Base-by-base conservation (phyloP, 768 basidiomycete genomes). In the Tulasnella sp. region DNA sequence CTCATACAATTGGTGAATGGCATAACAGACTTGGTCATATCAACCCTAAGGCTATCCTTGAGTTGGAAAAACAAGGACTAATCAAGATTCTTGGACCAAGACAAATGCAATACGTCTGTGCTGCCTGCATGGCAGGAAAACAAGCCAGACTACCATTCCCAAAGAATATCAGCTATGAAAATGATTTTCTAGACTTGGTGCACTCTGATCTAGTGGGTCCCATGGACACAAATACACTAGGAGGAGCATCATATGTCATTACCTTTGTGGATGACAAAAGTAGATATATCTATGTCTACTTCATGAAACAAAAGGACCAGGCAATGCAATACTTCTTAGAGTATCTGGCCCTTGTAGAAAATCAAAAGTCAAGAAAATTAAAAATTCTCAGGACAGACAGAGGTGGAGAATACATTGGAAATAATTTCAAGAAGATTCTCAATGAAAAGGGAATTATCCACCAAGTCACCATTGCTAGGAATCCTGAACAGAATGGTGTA, bases 321-420 rank as follows among this genome's bases (percentile, higher is more conserved):
- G 35, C 53, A 2, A 24, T 45, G 10, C 42, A 25, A 13, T 16
- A 58, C 1, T 64, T 70, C 56, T 61, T 65, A 51, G 13, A 20
- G 3, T 70, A 53, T 63, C 66, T 68, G 53, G 63, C 64, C 1
- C 56, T 48, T 33, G 65, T 61, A 2, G 67, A 69, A 56, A 64
- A 41, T 10, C 58, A 59, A 28, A 58, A 57, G n/a, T 65, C 59
- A 0, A 32, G 19, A 5, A 56, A 54, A 15, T 56, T 68, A 31
- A 60, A 59, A 42, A 45, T 42, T 2, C 39, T 67, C 28, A 59
- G 62, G 16, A 59, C 64, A 44, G 66, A 70, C 58, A 64, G 66
- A 43, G 69, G 66, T 2, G 68, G 65, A 1, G 67, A 69, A 52
- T 70, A 62, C 57, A 66, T 62, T 43, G 57, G 54, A 15, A 33